Base-by-base conservation (phyloP, 805 yeast species). In the Starmerella roubikii region DNA sequence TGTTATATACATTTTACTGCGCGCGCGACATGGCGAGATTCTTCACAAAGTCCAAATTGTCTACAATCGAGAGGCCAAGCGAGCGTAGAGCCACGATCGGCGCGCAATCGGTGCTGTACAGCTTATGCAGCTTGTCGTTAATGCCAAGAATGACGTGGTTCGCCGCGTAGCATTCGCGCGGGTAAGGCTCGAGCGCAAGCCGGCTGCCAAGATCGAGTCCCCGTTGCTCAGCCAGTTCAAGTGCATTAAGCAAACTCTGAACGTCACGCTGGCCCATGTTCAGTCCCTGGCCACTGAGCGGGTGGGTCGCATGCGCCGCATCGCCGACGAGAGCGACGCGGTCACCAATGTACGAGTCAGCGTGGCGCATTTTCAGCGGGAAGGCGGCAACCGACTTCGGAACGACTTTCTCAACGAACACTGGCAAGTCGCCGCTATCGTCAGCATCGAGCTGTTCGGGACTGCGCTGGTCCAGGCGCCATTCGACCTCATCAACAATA, bases 241-340 rank as follows among this genome's bases (percentile, higher is more conserved):
- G 53, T 0, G 88, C 81, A 2, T 55, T 62, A 1, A 78, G 74
- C 23, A 91, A 65, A 2, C 76, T 64, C 41, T 76, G 75, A 2
- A 83, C 95, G 56, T 91, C 98, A 21, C 79, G 77, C 57, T 86
- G 96, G 17, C 98, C 98, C 94, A 88, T 85, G 58, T 91, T 91
- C 40, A 91, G 69, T 20, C 98, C 98, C 60, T 91, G 98, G 9
- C 98, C 98, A 3, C 96, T 96, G 43, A 91, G 66, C 2, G 98
- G 98, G 57, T 91, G 97, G 1, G 94, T 83, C 0, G 96, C 79
- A 52, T 91, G 98, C 0, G 97, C 97, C 1, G 98, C 97, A 60
- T 91, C 98, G 20, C 98, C 98, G 9, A 88, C 81, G n/a, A 91
- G 62, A 0, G 96, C 97, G 23, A 88, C 69, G 48, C 97, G 67